A percentile compares a stretch with the other conserved stretches of the same genome.
These are phyloP conservation scores for Piper betle DNA, from an alignment of 164 flowering plant genomes.

Conservation along the genomic window DNA sequence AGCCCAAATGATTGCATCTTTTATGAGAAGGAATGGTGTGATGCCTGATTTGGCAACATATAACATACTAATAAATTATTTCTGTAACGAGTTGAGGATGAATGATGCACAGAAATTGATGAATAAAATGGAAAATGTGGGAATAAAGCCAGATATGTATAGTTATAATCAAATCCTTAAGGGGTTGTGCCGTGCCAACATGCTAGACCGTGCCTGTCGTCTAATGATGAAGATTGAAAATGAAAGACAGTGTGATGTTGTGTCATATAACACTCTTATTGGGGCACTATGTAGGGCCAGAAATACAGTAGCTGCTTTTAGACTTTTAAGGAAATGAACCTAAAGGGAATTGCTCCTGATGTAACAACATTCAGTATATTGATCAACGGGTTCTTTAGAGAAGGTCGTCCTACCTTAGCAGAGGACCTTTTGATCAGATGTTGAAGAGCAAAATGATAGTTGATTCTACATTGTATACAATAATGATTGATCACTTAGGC, in stretches of 20 bases:
- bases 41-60: conserved; percentile 76
- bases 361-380: conserved; percentile 72
- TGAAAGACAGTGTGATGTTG: conserved; percentile 53
- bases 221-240: conserved; percentile 58
- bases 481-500: conserved; percentile 60
- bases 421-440: conserved; percentile 65
- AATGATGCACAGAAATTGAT: conserved; percentile 64
- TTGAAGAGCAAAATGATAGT: conserved; percentile 36
- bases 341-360: conserved; percentile 55
- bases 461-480: conserved; percentile 55
- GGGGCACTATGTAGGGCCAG: conserved; percentile 38
- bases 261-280: conserved; percentile 78
- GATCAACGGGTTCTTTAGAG: conserved; percentile 54
- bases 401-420: conserved; percentile 46
- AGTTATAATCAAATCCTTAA: conserved; percentile 89
- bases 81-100: conserved; percentile 53
- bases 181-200: conserved; percentile 68
- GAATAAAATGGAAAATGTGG: conserved; percentile 49
- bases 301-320: conserved; percentile 35
- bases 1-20: conserved; percentile 56
- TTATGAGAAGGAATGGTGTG: conserved; percentile 66
- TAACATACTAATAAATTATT: conserved; percentile 60
- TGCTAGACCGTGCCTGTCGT: conserved; percentile 48
- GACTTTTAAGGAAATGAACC: conserved; percentile 60
- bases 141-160: conserved; percentile 55